These are phyloP conservation scores for Nannizzia gypsea DNA, from an alignment of 2,329 filamentous ascomycete genomes.

Conservation along the genomic window DNA sequence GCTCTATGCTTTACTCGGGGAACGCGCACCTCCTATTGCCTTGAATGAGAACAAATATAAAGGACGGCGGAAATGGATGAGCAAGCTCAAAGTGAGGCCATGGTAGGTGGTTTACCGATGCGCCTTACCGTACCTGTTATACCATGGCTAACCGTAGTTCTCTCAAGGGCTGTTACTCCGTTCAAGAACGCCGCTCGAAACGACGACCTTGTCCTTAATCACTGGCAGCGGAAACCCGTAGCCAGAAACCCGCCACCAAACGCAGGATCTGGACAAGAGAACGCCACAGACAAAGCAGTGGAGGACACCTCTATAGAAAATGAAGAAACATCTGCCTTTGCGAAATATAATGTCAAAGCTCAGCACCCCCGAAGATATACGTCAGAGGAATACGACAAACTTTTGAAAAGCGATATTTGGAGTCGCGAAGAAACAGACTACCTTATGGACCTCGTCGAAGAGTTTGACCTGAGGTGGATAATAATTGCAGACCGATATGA, in stretches of 20 bases:
- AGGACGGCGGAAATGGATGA: constrained; percentile 37
- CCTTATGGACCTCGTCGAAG: constrained; percentile 59
- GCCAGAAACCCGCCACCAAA: constrained; percentile 27
- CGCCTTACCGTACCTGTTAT: not conserved
- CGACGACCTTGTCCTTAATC: constrained; percentile 59
- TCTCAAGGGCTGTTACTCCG: constrained; percentile 52
- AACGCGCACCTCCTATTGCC: constrained; percentile 41
- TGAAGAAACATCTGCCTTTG: constrained; percentile 50
- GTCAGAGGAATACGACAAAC: constrained; percentile 71
- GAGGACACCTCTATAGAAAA: constrained; percentile 18
- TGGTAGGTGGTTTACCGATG: constrained; percentile 26
- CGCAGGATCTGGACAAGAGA: constrained; percentile 28
- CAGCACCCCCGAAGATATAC: constrained; percentile 64
- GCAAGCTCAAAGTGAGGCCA: constrained; percentile 33
- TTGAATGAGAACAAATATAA: constrained; percentile 44
- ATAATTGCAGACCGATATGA: constrained; percentile 90
- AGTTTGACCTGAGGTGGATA: constrained; percentile 82
- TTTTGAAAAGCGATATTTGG: constrained; percentile 68
- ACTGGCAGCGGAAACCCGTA: constrained; percentile 63
- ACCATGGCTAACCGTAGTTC: constrained; percentile 17
- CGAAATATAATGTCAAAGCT: constrained; percentile 77
- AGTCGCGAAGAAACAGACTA: constrained; percentile 90
- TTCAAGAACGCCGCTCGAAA: constrained; percentile 69
- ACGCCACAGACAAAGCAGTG: constrained; percentile 17
- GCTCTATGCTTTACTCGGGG: constrained; percentile 40